A percentile compares a stretch with the other conserved stretches of the same genome.
phyloP scores from a whole-genome alignment of 352 stramenopile species.

The Globisporangium viniferum region DNA sequence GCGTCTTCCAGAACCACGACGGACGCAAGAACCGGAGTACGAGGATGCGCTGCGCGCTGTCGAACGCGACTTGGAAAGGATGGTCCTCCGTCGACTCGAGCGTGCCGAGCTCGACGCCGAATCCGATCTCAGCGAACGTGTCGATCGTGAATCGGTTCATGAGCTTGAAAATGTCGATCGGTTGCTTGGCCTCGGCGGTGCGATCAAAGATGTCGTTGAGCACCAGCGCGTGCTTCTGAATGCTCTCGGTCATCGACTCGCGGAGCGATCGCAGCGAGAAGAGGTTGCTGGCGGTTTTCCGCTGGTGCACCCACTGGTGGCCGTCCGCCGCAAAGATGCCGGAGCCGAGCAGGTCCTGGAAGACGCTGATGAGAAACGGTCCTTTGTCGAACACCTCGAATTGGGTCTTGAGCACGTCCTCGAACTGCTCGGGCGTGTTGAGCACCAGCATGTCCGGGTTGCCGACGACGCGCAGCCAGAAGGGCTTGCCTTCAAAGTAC shows the following conservation, averaged over 20 bases:
- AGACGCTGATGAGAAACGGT: no score
- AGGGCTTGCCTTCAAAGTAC: background rate
- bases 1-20: slow-evolving; percentile 37
- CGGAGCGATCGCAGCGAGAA: slow-evolving; percentile 28
- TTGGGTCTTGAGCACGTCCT: background rate
- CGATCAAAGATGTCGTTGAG: slow-evolving; percentile 17
- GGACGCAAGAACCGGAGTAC: slow-evolving; percentile 36
- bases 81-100: slow-evolving; percentile 17
- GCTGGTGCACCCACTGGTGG: slow-evolving; percentile 26
- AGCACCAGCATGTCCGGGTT: background rate
- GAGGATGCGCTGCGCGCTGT: slow-evolving; percentile 29
- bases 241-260: slow-evolving; percentile 26
- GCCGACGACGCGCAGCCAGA: background rate
- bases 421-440: background rate
- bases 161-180: slow-evolving; percentile 31
- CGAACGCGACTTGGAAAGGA: slow-evolving; percentile 34
- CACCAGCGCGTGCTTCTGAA: slow-evolving; percentile 18
- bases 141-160: slow-evolving; percentile 50
- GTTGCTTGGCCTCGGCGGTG: background rate
- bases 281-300: slow-evolving; percentile 28
- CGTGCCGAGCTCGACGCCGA: slow-evolving; percentile 24
- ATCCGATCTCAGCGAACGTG: slow-evolving; percentile 41
- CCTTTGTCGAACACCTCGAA: background rate
- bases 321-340: slow-evolving; percentile 29
- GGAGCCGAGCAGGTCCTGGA: no score